phyloP scores from a whole-genome alignment of 306 rosid genomes.

The Medicago lupulina region DNA sequence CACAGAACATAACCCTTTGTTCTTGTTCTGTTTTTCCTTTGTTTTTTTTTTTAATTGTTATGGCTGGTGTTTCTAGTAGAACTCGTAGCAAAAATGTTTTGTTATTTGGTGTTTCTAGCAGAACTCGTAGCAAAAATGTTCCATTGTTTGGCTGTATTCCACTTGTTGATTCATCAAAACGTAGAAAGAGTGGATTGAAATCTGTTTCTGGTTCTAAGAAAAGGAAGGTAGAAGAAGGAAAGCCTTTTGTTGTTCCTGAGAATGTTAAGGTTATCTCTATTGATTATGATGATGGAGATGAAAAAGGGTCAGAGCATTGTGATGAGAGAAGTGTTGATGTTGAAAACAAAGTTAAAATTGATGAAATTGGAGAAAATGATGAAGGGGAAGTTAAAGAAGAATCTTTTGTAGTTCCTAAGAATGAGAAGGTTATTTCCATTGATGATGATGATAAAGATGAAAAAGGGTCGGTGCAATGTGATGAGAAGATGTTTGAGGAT shows the following conservation, averaged over 20 bases:
- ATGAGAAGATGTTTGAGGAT: neutral
- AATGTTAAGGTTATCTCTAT: neutral
- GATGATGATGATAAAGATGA: neutral
- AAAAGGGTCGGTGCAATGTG: neutral
- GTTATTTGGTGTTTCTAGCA: neutral
- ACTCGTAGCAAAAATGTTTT: neutral
- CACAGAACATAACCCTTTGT: too few relatives aligned
- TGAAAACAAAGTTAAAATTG: neutral
- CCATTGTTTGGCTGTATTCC: neutral
- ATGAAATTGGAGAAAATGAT: neutral
- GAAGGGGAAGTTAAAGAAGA: too few relatives aligned
- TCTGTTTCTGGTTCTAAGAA: neutral
- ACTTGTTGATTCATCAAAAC: neutral
- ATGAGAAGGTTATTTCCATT: too few relatives aligned
- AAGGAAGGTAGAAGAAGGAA: neutral
- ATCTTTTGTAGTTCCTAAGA: too few relatives aligned
- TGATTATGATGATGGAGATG: neutral
- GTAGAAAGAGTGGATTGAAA: neutral
- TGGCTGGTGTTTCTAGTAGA: conserved; percentile 2
- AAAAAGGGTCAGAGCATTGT: too few relatives aligned
- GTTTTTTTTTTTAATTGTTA: neutral
- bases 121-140: neutral
- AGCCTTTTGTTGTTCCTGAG: neutral
- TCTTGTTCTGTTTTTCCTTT: too few relatives aligned
- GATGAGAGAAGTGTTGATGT: neutral